Base-by-base conservation (phyloP, 768 basidiomycete genomes). In the Hygrophoropsis aurantiaca region DNA sequence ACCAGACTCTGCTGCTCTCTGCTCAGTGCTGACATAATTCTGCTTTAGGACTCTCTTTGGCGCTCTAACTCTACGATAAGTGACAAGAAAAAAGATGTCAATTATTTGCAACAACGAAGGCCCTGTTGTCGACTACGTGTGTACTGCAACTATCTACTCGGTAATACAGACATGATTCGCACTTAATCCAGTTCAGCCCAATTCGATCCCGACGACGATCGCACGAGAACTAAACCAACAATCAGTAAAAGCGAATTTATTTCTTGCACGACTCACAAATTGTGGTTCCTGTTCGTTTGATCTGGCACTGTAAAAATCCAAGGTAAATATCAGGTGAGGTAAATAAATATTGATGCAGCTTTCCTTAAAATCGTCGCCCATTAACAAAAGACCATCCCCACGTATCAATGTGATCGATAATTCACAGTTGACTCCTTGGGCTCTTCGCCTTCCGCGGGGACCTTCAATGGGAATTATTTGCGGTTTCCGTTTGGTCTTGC, bases 281-380 rank as follows among this genome's bases (percentile, higher is more conserved):
- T 9, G 66, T 58, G 23, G 64, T 66, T 32, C 64, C 66, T 11
- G 43, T 57, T 39, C 64, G 61, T 32, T 58, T 49, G 21, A 68
- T 58, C 30, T 58, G 59, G 36, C 47, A 64, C 64, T 66, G 35
- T 3, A 46, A 18, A 30, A 23, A 32, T 21, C 42, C 37, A n/a
- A 30, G 7, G 27, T 30, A 30, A 7, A 30, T 13, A 30, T 30
- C 27, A 30, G 27, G 6, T 30, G 6, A 13, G 27, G 13, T 6
- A 30, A 30, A 6, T 13, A 11, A 42, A 5, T 39, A 30, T n/a
- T 3, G 25, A 42, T 13, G 30, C 27, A n/a, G 42, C 51, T 68
- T 58, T 72, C 72, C 60, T 74, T 68, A 44, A 70, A 73, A 36
- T 67, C 68, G 42, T 68, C 72, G 9, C 73, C 72, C 2, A 7